Base-by-base conservation (phyloP, 2,329 filamentous ascomycete species). In the Trichophyton verrucosum region DNA sequence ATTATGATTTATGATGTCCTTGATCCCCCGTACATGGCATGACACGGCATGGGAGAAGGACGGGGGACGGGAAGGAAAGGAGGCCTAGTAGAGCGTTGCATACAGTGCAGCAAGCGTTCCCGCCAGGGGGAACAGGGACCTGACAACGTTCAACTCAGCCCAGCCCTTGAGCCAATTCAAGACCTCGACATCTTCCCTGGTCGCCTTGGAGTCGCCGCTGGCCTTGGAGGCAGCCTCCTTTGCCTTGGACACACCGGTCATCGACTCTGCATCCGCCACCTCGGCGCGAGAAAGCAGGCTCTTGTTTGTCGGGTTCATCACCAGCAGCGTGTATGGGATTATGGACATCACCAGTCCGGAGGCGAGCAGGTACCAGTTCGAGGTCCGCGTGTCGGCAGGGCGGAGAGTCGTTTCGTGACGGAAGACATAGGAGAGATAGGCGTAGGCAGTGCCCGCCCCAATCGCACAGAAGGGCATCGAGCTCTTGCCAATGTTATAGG, bases 361-460 rank as follows among this genome's bases (percentile, higher is more conserved):
- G 2, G 73, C 71, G 0, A 64, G 58, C 3, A 65, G 56, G 61
- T 72, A 74, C 44, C 64, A 60, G 46, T 63, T 60, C 13, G 62
- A 61, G 17, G 64, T 58, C 24, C 58, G n/a, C 62, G 20, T 3
- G 58, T 60, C 60, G 58, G 60, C 63, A 62, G 61, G 11, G n/a
- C 64, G 57, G 47, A 60, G 17, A 27, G 49, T 22, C 1, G 60
- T 61, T 7, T 57, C 58, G 13, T 63, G 53, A 33, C 65, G 65
- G 62, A 66, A 63, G 20, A 55, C 60, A 63, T 70, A 71, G n/a
- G 68, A 66, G 2, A 74, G 70, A 59, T 75, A 77, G 40, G 67
- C 65, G 61, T 84, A 77, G 0, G 81, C 78, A 0, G 82, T 80
- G 8, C 80, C 61, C 44, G 84, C 82, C 0, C 77, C 78, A 5